Evolutionary conservation across 2,329 filamentous ascomycete genomes (phyloP), one percentile per base, ranked within the genome.

Genomic region (Fusarium robinianum): DNA sequence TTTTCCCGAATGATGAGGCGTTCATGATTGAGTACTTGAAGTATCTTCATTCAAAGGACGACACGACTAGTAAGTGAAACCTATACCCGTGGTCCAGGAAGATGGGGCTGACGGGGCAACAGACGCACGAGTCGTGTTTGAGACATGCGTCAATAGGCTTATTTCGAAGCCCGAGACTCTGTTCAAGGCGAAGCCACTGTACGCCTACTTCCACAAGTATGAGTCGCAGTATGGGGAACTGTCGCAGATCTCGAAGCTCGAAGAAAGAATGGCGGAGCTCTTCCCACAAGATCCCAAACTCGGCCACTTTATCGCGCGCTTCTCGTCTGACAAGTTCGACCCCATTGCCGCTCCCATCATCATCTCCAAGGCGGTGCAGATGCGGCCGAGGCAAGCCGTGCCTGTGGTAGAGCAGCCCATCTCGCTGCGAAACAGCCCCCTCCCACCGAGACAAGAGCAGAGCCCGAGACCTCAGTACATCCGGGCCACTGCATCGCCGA

Each of bases 1-100:
- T 99, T 9, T 99, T 97, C 63, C 92, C 92, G 0, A 89, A 95
- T 34, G 92, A 97, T 61, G 91, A 96, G 66, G 79, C 84, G 45
- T 97, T 97, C 69, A 90, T 95, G 52, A 79, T 99, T 37, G 91
- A 97, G 68, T 97, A 99, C 67, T 77, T 99, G 60, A 96, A 96
- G 72, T 94, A 96, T 68, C 74, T 99, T 47, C 87, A 97, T 60
- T 86, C 88, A 9, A 90, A 88, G 64, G 92, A 95, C 59, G 94
- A 99, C 68, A 85, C 90, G 33, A 96, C 90, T 21, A 96, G 89
- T 95, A 78, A 78, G 88, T 77, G 19, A 5, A 17, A 27, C 8
- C 24, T 22, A 16, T 12, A n/a, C 7, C 5, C 6, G 6, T 8
- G n/a, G 15, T 14, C n/a, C n/a, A n/a, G n/a, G 6, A 15, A 14